These are phyloP conservation scores for Malassezia brasiliensis DNA, from an alignment of 1,284 basidiomycete species.

Conservation along the genomic window DNA sequence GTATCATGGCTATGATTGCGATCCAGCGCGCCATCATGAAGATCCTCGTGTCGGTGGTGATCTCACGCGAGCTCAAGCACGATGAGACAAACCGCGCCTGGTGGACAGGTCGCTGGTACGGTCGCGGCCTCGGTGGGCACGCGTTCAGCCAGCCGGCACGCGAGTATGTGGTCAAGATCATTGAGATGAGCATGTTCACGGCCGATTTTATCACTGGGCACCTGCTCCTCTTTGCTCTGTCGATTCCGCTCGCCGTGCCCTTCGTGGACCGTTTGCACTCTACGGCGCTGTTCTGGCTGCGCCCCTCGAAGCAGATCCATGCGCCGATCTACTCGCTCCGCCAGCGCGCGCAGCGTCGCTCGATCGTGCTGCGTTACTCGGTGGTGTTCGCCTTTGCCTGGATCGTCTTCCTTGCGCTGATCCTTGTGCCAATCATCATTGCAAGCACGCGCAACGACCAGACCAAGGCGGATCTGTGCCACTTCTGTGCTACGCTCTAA, in stretches of 20 bases:
- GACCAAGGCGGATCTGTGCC: conserved; percentile 1
- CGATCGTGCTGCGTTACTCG: conserved; percentile 58
- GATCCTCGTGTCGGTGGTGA: conserved; percentile 42
- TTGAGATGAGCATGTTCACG: conserved; percentile 46
- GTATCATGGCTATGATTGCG: conserved; percentile 48
- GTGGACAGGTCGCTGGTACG: conserved; percentile 49
- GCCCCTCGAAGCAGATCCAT: conserved; percentile 54
- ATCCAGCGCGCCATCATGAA: conserved; percentile 48
- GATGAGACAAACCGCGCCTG: conserved; percentile 49
- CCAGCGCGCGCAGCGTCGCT: conserved; percentile 44
- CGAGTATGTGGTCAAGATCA: conserved; percentile 48
- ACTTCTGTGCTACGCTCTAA: conserved; percentile 14
- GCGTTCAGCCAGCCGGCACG: conserved; percentile 47
- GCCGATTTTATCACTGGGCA: conserved; percentile 43
- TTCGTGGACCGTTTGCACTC: conserved; percentile 43
- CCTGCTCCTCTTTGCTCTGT: conserved; percentile 49
- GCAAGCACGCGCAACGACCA: conserved; percentile 18
- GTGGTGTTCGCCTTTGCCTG: conserved; percentile 69
- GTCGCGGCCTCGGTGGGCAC: conserved; percentile 44
- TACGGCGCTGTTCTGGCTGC: conserved; percentile 51
- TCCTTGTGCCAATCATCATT: conserved; percentile 43
- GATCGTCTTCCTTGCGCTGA: conserved; percentile 64
- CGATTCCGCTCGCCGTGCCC: conserved; percentile 52
- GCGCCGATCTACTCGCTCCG: conserved; percentile 66
- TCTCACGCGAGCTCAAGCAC: conserved; percentile 48